Percentiles rank a stretch among this genome's conserved stretches.
Evolutionary conservation across 108 stramenopile species (phyloP).

Genomic region (Conticribra weissflogii): DNA sequence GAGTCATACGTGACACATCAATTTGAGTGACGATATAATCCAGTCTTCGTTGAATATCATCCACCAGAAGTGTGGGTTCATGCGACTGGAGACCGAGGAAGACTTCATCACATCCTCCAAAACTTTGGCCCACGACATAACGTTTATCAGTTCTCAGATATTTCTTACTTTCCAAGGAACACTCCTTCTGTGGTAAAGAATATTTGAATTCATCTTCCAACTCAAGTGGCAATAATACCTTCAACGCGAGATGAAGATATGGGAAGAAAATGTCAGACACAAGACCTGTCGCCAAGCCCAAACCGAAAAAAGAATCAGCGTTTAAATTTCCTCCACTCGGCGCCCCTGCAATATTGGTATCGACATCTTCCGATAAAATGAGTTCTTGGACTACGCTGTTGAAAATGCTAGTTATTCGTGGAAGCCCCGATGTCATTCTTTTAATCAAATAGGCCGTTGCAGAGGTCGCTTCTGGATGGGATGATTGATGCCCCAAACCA

Average conservation of each 20-base stretch:
- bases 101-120: background rate
- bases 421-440: constrained; percentile 3
- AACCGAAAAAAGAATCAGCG: background rate
- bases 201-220: background rate
- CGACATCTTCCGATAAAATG: background rate
- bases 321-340: background rate
- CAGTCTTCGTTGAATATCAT: constrained; percentile 34
- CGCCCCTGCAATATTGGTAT: background rate
- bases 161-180: background rate
- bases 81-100: background rate
- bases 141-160: background rate
- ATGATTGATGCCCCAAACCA: background rate
- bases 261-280: background rate
- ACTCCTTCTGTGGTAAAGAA: too few species aligned
- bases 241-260: constrained; percentile 1
- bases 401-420: background rate
- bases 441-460: constrained; percentile 1
- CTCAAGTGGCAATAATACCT: constrained; percentile 5
- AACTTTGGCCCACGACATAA: background rate
- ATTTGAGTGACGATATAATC: constrained; percentile 82
- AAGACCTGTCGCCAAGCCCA: constrained; percentile 6
- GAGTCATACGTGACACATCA: constrained; percentile 77
- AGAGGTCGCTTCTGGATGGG: background rate
- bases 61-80: background rate
- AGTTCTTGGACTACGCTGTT: constrained; percentile 1